phyloP scores from a whole-genome alignment of 1,284 basidiomycete species.

The Cerrena zonata region DNA sequence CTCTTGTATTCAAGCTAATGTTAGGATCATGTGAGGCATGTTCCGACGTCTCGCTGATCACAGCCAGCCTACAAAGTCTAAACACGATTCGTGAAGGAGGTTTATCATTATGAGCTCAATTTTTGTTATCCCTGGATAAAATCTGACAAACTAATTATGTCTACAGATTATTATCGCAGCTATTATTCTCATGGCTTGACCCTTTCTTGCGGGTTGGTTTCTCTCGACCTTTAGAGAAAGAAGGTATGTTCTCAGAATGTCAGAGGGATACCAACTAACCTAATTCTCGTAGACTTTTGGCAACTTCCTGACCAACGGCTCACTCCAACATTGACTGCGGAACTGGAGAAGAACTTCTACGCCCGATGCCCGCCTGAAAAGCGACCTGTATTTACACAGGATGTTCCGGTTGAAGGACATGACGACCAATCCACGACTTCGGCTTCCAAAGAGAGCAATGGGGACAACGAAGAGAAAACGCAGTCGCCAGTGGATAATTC shows the following conservation, averaged over 20 bases:
- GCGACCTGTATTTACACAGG: constrained; percentile 30
- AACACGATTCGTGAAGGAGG: too few relatives aligned
- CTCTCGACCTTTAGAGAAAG: constrained; percentile 50
- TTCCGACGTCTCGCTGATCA: too few relatives aligned
- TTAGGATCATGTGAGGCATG: too few relatives aligned
- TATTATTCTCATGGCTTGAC: constrained; percentile 47
- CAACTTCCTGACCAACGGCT: constrained; percentile 35
- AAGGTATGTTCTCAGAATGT: constrained; percentile 33
- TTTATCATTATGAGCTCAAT: too few relatives aligned
- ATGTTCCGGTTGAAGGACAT: constrained; percentile 18
- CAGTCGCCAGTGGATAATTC: background rate
- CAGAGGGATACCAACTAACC: background rate
- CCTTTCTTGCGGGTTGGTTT: constrained; percentile 51
- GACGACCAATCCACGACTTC: constrained; percentile 21
- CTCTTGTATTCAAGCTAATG: too few relatives aligned
- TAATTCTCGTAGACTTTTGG: constrained; percentile 44
- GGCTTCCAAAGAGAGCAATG: constrained; percentile 1
- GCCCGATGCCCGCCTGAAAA: constrained; percentile 42
- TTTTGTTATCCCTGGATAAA: too few relatives aligned
- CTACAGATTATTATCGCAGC: constrained; percentile 30
- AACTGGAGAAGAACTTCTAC: constrained; percentile 44
- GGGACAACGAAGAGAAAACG: background rate
- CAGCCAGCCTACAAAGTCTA: too few relatives aligned
- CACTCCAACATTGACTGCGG: constrained; percentile 37
- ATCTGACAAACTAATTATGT: background rate